Percentiles rank a stretch among this genome's conserved stretches.
Conservation (phyloP, 345 rosid genomes). For the Salix arbutifolia region DNA sequence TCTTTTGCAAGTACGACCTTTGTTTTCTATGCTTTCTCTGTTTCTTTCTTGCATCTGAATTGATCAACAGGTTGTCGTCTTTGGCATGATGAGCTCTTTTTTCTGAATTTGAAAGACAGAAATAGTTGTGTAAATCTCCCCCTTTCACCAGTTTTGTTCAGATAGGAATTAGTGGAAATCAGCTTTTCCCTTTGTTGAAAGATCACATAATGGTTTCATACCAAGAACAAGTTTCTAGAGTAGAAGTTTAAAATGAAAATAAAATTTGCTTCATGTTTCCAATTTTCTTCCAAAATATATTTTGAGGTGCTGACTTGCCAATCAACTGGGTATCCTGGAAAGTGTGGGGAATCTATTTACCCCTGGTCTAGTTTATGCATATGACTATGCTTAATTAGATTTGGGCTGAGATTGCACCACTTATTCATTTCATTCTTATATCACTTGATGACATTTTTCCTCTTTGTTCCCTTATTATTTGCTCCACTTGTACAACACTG, state of each 20-base stretch:
- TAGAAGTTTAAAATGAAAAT: neutral
- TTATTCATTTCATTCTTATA: slow-evolving; percentile 3
- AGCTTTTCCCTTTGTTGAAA: neutral
- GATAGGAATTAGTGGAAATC: neutral
- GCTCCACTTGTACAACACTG: slow-evolving; percentile 1
- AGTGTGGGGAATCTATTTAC: neutral
- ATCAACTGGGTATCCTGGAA: neutral
- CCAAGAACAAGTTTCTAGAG: neutral
- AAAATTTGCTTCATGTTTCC: neutral
- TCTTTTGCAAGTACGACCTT: slow-evolving; percentile 75
- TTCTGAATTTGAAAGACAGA: neutral
- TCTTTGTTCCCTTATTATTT: slow-evolving; percentile 4
- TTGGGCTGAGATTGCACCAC: neutral
- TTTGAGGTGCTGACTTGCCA: neutral
- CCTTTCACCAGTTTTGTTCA: neutral
- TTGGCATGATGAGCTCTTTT: neutral
- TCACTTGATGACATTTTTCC: neutral
- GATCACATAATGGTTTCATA: neutral
- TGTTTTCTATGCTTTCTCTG: neutral
- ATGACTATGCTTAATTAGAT: neutral
- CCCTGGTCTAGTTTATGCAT: neutral
- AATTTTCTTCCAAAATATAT: neutral
- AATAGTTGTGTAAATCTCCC: neutral
- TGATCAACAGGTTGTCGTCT: neutral
- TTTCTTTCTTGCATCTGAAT: neutral